Evolutionary conservation across 2,329 filamentous ascomycete genomes (phyloP), one percentile per base, ranked within the genome.

Genomic region (Shiraia sp.): DNA sequence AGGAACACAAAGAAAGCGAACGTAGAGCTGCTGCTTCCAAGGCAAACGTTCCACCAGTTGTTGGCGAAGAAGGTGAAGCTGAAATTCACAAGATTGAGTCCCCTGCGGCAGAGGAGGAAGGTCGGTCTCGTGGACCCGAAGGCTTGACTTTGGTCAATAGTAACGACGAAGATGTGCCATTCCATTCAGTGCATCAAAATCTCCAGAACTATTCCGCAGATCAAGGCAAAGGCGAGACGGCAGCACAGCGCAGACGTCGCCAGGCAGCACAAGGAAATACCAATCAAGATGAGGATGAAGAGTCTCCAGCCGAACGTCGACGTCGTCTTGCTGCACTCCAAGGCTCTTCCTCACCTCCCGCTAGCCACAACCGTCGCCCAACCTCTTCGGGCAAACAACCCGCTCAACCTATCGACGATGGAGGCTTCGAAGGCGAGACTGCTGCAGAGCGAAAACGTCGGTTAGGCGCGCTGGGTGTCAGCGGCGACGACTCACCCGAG

Each of bases 401-500:
- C 54, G 29, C 40, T 36, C 10, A 57, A 32, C 31, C 62, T 63
- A 44, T 13, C 25, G 76, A 78, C 2, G 43, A 39, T 3, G 28
- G 30, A 12, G 47, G 45, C 3, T 53, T 61, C 10, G 74, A 74
- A 24, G 75, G 72, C 24, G 88, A 91, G 69, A 90, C 87, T 0
- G 84, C 86, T 0, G 88, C 87, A 0, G 88, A 92, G 67, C 77
- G 85, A 42, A 79, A 86, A 28, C 76, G 88, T 38, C 80, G 88
- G 55, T 82, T 90, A 56, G 87, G 87, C 1, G 88, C 88, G 1
- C 72, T 92, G 2, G 87, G 87, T 8, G 74, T 87, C 16, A 54
- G 55, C 16, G 47, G 55, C 10, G 57, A 62, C 16, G 47, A 61
- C 6, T 46, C 55, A 1, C 53, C 59, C 3, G 61, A 61, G 15